These are phyloP conservation scores for Agarophyton chilense DNA, from an alignment of 23 red algal species.

Conservation along the genomic window DNA sequence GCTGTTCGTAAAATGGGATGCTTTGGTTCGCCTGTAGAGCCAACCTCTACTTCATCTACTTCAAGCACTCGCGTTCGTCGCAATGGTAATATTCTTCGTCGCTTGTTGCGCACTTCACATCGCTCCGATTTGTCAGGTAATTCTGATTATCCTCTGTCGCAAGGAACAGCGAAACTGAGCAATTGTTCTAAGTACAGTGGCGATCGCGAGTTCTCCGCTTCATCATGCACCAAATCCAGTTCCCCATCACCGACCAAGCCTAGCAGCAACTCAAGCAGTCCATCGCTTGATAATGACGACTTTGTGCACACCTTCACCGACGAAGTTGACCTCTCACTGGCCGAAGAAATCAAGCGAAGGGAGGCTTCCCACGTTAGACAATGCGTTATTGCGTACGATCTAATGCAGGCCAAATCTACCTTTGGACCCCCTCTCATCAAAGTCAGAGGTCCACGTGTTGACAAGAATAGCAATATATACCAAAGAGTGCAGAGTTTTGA, in stretches of 20 bases:
- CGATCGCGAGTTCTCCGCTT: slow-evolving; percentile 7
- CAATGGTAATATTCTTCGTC: not conserved
- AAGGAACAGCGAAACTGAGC: not conserved
- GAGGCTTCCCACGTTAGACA: not conserved
- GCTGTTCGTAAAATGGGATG: not conserved
- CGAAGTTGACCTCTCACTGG: not conserved
- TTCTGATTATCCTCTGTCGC: not conserved
- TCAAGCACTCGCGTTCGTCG: not conserved
- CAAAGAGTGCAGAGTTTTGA: slow-evolving; percentile 30
- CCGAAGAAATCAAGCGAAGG: not conserved
- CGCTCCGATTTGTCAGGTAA: slow-evolving; percentile 5
- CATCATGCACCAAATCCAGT: slow-evolving; percentile 8
- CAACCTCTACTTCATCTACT: not conserved
- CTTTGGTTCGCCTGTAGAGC: slow-evolving; percentile 8
- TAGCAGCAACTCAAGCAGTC: too few species aligned
- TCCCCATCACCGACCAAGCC: slow-evolving; percentile 18
- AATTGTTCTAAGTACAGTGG: slow-evolving; percentile 6
- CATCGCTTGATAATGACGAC: not conserved
- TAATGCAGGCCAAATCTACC: slow-evolving; percentile 18
- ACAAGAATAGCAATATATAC: slow-evolving; percentile 17
- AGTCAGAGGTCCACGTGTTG: not conserved
- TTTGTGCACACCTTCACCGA: slow-evolving; percentile 5
- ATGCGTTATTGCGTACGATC: not conserved
- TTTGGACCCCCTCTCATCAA: slow-evolving; percentile 11
- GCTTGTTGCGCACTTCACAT: not conserved